Base-by-base conservation (phyloP, 2,329 filamentous ascomycete genomes). In the Talaromyces atroroseus region DNA sequence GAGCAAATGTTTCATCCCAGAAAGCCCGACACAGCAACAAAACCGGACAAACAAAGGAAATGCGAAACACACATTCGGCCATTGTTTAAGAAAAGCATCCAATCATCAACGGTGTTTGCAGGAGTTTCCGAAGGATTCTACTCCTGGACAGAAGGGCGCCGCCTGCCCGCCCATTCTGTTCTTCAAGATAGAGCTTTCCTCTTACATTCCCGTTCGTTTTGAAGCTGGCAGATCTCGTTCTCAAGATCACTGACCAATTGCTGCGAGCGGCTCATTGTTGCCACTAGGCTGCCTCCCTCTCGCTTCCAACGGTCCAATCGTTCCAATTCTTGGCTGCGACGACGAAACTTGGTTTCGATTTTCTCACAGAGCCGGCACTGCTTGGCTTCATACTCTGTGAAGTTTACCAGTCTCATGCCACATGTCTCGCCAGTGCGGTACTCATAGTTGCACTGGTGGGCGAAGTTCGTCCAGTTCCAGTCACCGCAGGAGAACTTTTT, bases 381-480 rank as follows among this genome's bases (percentile, higher is more conserved):
- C 55, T 82, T 82, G 45, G 72, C 65, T 54, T 87, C 79, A 58
- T 78, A 78, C 61, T 83, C 79, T 24, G 89, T 92, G 64, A 84
- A 78, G 78, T 88, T 91, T 68, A 96, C 86, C 62, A 96, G 83
- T 76, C 90, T 95, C 77, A 96, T 87, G 60, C 92, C 92, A 76
- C 92, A 97, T 38, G 92, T 96, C 80, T 97, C 92, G 67, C 92
- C 92, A 63, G 89, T 96, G 63, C 92, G 89, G 77, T 95, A 95
- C 73, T 96, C 92, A 75, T 90, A 91, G 74, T 88, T 87, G 81
- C 92, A 97, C 71, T 95, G 92, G 74, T 92, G 84, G 63, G 89
- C 86, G 79, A 96, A 96, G 76, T 87, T 88, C 63, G 90, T 89
- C 92, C 92, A 97, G 74, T 91, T 90, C 87, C 88, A 96, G 81